A percentile compares a stretch with the other conserved stretches of the same genome.
These are phyloP conservation scores for Pulveroboletus sp. DNA, from an alignment of 768 basidiomycete species.

Conservation along the genomic window DNA sequence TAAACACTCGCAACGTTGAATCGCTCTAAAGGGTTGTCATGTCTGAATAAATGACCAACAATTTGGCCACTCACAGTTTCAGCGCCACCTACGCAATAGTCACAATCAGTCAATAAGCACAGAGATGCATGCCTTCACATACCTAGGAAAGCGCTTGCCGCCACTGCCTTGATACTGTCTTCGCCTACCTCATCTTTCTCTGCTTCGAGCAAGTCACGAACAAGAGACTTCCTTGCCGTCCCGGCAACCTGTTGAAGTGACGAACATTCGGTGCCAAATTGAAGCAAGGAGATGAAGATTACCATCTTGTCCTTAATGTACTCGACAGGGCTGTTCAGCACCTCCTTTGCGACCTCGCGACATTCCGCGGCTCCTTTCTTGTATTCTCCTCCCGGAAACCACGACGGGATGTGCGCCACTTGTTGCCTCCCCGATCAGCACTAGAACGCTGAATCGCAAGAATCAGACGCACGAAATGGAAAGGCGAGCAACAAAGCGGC, in stretches of 20 bases:
- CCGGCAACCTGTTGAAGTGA: slow-evolving; percentile 12
- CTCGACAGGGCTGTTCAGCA: slow-evolving; percentile 17
- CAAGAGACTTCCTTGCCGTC: slow-evolving; percentile 20
- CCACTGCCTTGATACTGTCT: slow-evolving; percentile 22
- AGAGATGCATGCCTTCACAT: background rate
- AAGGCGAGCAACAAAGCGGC: slow-evolving; percentile 19
- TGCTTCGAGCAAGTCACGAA: slow-evolving; percentile 15
- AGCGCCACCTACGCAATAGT: slow-evolving; percentile 17
- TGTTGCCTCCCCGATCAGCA: background rate
- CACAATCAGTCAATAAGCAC: background rate
- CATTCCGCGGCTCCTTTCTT: slow-evolving; percentile 17
- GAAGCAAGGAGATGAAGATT: background rate
- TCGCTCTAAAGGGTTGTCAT: no score
- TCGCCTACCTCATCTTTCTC: background rate
- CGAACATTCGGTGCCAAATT: background rate
- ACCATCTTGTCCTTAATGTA: slow-evolving; percentile 27
- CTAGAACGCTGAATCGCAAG: no score
- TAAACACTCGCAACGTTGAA: slow-evolving; percentile 21
- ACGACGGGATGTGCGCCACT: slow-evolving; percentile 30
- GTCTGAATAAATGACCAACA: no score
- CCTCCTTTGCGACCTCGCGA: slow-evolving; percentile 20
- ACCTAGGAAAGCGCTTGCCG: slow-evolving; percentile 23
- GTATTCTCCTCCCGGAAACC: slow-evolving; percentile 33
- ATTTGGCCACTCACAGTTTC: slow-evolving; percentile 22
- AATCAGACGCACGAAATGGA: slow-evolving; percentile 23